Base-by-base conservation (phyloP, 345 rosid species). In the Lagerstroemia speciosa region DNA sequence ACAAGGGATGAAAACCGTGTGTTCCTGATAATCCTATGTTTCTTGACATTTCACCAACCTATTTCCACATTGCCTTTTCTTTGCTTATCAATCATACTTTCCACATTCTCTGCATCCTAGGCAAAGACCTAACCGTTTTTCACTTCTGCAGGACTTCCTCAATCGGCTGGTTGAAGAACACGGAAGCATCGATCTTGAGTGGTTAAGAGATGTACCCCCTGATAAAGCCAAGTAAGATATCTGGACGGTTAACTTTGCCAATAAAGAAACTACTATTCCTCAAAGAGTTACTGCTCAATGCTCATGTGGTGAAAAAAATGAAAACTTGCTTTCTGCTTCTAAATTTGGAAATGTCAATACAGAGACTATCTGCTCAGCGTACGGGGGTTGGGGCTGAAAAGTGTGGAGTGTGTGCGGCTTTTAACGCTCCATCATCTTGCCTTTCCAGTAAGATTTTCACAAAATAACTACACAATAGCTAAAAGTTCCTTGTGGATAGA, bases 351-450 rank as follows among this genome's bases (percentile, higher is more conserved):
- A 68, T 55, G 19, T 64, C 67, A 69, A 62, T 73, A 70, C 83
- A 93, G 98, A 82, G 93, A 93, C 66, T 93, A 86, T 66, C 86
- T 93, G 62, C 83, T 93, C 70, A 91, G 96, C 65, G 72, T 93
- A 69, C 65, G 94, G 30, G 98, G 98, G 24, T 24, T 93, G 72
- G 98, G 98, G 40, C 68, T 93, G 74, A 93, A 93, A 83, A 93
- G 98, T 72, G 98, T 93, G 55, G 98, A 93, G 72, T 93, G 98
- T 52, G 97, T 93, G 73, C 76, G 97, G 70, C 94, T 93, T 74
- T 79, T 93, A 67, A 91, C 96, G 65, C 98, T 93, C 58, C 97
- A 89, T 72, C 85, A 93, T 71, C 84, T 89, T 50, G 98, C 98
- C 65, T 93, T 93, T 72, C 98, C 97, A 30, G 98, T 93, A 81